These are phyloP conservation scores for Starmerella bombicola DNA, from an alignment of 805 yeast genomes.

Conservation along the genomic window DNA sequence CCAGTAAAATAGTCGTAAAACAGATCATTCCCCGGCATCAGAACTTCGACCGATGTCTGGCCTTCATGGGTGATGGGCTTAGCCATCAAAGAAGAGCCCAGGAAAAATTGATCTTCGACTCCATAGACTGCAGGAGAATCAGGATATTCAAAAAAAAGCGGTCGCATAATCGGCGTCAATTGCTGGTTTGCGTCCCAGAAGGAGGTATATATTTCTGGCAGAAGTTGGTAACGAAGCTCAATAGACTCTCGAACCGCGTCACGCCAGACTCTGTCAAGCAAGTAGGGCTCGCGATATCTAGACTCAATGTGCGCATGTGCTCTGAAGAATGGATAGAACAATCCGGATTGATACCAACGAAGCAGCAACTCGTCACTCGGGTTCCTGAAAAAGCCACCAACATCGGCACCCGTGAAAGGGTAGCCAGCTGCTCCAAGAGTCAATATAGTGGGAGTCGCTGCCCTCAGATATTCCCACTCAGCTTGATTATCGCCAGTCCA, in stretches of 20 bases:
- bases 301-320: slow-evolving; percentile 96
- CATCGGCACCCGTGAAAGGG: slow-evolving; percentile 94
- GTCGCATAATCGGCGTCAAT: slow-evolving; percentile 55
- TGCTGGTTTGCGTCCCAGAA: slow-evolving; percentile 49
- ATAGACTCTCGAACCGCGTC: slow-evolving; percentile 40
- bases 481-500: slow-evolving; percentile 98
- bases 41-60: slow-evolving; percentile 32
- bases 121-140: slow-evolving; percentile 35
- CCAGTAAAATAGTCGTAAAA: slow-evolving; percentile 29
- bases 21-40: slow-evolving; percentile 36
- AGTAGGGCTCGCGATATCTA: slow-evolving; percentile 84
- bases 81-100: slow-evolving; percentile 57
- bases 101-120: slow-evolving; percentile 71
- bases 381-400: slow-evolving; percentile 91
- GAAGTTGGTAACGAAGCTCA: slow-evolving; percentile 54
- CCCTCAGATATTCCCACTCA: slow-evolving; percentile 72
- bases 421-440: slow-evolving; percentile 70
- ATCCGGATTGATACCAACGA: slow-evolving; percentile 94
- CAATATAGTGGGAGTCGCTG: slow-evolving; percentile 77
- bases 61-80: slow-evolving; percentile 64
- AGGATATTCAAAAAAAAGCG: slow-evolving; percentile 27
- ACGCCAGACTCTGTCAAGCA: slow-evolving; percentile 30
- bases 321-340: slow-evolving; percentile 92
- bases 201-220: slow-evolving; percentile 70
- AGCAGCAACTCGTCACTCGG: slow-evolving; percentile 69